Base-by-base conservation (phyloP, 208 protist species). In the Trypanosoma conorhini region DNA sequence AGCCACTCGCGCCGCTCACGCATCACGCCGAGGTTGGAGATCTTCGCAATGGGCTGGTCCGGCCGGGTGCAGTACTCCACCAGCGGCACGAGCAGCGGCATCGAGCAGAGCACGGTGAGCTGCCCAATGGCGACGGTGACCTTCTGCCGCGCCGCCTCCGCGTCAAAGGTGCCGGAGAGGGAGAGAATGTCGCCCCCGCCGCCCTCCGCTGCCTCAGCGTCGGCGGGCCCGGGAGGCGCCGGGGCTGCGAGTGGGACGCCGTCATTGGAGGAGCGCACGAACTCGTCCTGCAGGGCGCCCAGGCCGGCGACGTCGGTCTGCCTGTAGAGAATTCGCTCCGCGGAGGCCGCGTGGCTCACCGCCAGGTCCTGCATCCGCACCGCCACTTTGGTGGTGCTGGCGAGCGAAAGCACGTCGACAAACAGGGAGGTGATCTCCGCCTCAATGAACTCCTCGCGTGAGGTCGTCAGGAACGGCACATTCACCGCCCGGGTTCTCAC, bases 11-110 rank as follows among this genome's bases (percentile, higher is more conserved):
- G 82, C 66, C 88, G 83, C 79, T 93, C 88, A 22, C 79, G 77
- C 88, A 94, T 94, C 30, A 92, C 84, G 10, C 88, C 87, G n/a
- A 96, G 71, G 48, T 74, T 82, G 19, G 81, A 79, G 54, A 96
- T 92, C 77, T 93, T 86, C 33, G 81, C 75, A 46, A 93, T 77
- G 17, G 91, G 88, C 76, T 94, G 87, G 21, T 66, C 60, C 0
- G 87, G 87, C 3, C 67, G 77, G n/a, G 79, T 87, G 52, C 80
- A 83, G 76, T 93, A 96, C n/a, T 91, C 88, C 2, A 85, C 35
- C 0, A 96, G 60, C 50, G 80, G 82, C 54, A 88, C 74, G 28
- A 96, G 60, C 30, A 92, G 71, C 22, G 91, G 89, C 62, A 87
- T 78, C 0, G 87, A 82, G 38, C 74, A 72, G 5, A 96, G 62